Evolutionary conservation across 768 basidiomycete genomes (phyloP).

Genomic region (Leccinum truebloodii): DNA sequence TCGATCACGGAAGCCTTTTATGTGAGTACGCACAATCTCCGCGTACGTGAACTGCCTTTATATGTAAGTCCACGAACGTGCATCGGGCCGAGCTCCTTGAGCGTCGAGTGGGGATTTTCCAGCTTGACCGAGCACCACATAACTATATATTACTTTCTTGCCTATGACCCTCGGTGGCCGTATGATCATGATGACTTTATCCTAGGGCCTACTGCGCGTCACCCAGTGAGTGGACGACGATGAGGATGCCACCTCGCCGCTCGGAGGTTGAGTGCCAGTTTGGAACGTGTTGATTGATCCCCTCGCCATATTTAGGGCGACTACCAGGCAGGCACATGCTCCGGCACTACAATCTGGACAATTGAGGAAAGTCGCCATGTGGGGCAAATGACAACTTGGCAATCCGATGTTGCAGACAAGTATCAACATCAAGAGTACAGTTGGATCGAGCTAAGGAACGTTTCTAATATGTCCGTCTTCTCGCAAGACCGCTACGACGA

Average conservation of each 20-base stretch:
- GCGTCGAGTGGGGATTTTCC: background rate
- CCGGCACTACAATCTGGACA: background rate
- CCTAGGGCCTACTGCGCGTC: background rate
- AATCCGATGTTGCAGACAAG: slow-evolving; percentile 6
- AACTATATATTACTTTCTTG: too few species aligned
- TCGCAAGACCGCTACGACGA: slow-evolving; percentile 1
- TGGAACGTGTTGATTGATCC: background rate
- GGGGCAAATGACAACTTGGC: slow-evolving; percentile 13
- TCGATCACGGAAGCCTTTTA: slow-evolving; percentile 8
- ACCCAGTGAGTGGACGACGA: background rate
- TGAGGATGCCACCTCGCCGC: background rate
- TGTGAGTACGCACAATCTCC: slow-evolving; percentile 7
- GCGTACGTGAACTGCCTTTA: background rate
- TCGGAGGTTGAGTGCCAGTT: background rate
- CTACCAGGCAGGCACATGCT: background rate
- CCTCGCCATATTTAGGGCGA: background rate
- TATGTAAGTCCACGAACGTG: slow-evolving; percentile 22
- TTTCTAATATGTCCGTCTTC: slow-evolving; percentile 9
- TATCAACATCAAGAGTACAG: slow-evolving; percentile 14
- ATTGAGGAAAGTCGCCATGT: slow-evolving; percentile 4
- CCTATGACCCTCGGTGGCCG: background rate
- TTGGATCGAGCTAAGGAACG: slow-evolving; percentile 5
- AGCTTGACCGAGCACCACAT: background rate
- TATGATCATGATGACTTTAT: background rate
- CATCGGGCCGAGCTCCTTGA: background rate